Evolutionary conservation across 2,329 filamentous ascomycete species (phyloP), one percentile per base, ranked within the genome.

Genomic region (Phoma sp.): DNA sequence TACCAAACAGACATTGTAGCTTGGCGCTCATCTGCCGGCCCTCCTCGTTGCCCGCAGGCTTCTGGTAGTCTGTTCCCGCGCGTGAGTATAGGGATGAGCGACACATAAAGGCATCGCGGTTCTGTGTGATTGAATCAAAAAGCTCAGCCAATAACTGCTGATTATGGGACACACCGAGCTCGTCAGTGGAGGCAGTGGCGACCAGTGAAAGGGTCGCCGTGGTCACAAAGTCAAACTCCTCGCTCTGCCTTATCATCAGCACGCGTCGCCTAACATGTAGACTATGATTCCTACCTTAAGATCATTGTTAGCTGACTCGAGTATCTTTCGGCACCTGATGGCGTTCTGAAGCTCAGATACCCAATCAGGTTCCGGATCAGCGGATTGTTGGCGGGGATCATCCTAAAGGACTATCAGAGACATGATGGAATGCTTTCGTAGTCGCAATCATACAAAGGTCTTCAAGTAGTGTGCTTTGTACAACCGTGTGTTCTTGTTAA

Each of bases 1-100:
- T 81, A 17, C 90, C 89, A 59, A 85, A 88, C 25, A 91, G 77
- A 60, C 84, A 85, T 70, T 92, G 89, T 22, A 93, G 76, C 68
- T 88, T 88, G 22, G 90, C 90, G 59, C 85, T 88, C 61, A 84
- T 78, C 74, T 91, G 89, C 27, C 84, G 82, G 31, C 80, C 68
- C 45, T 77, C 71, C 24, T 75, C 75, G 12, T 75, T 78, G 8
- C 71, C 60, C 4, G 77, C 77, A 7, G 75, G 65, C 35, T 58
- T 66, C 50, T 81, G 78, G 4, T 69, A 65, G 12, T 67, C 70
- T 21, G 75, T 78, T 19, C 82, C 82, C 2, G 84, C 82, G n/a
- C 83, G 80, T 10, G 82, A 24, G 41, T 65, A 73, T 2, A 91
- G 78, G 19, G 81, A 84, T 1, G 88, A 92, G 12, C 82, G 81